Evolutionary conservation across 805 yeast genomes (phyloP).

Genomic region (Zygoascus tannicola): DNA sequence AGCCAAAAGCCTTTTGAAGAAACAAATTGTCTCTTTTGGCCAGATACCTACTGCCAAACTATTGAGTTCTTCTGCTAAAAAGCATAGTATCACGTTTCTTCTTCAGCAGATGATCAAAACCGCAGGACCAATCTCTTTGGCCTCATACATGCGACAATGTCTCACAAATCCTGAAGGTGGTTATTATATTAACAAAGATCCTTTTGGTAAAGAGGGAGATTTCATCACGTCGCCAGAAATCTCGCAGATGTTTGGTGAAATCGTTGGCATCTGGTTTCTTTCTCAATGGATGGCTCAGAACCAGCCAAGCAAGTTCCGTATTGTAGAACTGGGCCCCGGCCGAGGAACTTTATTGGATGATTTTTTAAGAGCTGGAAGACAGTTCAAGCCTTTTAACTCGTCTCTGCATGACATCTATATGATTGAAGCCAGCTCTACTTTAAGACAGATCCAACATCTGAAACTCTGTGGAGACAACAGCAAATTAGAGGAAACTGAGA

Average conservation of each 20-base stretch:
- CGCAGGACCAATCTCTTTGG: conserved; percentile 68
- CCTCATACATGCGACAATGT: conserved; percentile 74
- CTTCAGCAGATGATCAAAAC: conserved; percentile 35
- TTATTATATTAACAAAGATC: conserved; percentile 70
- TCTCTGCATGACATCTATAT: conserved; percentile 35
- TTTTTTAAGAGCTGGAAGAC: conserved; percentile 32
- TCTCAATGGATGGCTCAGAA: conserved; percentile 49
- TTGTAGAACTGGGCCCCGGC: conserved; percentile 82
- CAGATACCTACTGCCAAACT: too few species aligned
- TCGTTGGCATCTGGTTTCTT: conserved; percentile 61
- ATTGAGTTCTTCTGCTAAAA: background rate
- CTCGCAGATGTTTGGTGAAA: conserved; percentile 79
- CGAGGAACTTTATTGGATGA: conserved; percentile 72
- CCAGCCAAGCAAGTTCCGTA: conserved; percentile 38
- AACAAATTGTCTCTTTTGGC: too few species aligned
- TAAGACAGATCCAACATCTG: conserved; percentile 47
- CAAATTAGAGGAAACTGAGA: conserved; percentile 19
- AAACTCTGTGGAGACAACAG: conserved; percentile 31
- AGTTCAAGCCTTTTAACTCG: conserved; percentile 29
- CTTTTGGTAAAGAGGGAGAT: conserved; percentile 61
- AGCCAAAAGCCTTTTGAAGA: too few species aligned
- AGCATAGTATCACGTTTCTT: conserved; percentile 22
- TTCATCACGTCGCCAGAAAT: conserved; percentile 83
- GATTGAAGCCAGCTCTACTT: conserved; percentile 64
- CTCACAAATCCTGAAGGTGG: conserved; percentile 69